Evolutionary conservation across 805 yeast species (phyloP).

Genomic region (Barnettozyma vustinii): DNA sequence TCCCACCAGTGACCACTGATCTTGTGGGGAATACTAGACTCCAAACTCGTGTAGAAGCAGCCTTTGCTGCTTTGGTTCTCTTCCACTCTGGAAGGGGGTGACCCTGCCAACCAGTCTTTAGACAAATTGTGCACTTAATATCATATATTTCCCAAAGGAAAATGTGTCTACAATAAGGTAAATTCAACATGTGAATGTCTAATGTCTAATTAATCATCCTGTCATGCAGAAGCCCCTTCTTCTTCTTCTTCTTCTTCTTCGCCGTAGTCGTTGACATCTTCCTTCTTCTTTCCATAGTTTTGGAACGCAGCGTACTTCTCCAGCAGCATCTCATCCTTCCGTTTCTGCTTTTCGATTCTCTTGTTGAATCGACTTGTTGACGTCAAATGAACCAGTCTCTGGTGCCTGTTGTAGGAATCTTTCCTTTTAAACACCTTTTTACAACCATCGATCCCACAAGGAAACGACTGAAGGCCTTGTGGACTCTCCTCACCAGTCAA

Average conservation of each 20-base stretch:
- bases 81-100: too few species aligned
- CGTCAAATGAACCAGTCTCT: slow-evolving; percentile 43
- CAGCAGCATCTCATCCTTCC: neutral
- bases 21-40: too few species aligned
- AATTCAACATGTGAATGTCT: too few species aligned
- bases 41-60: too few species aligned
- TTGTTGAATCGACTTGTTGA: slow-evolving; percentile 36
- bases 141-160: too few species aligned
- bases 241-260: slow-evolving; percentile 28
- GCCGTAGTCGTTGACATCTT: neutral
- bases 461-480: slow-evolving; percentile 5
- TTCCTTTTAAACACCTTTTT: slow-evolving; percentile 44
- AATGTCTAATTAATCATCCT: too few species aligned
- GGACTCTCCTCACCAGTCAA: neutral
- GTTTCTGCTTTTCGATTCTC: slow-evolving; percentile 15
- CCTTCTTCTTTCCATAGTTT: neutral
- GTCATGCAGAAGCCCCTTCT: neutral
- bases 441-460: slow-evolving; percentile 34
- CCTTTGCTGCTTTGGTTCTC: too few species aligned
- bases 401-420: slow-evolving; percentile 51
- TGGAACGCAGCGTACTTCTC: neutral
- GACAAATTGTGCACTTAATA: too few species aligned
- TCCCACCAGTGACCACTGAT: too few species aligned
- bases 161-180: too few species aligned
- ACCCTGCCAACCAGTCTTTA: too few species aligned